These are phyloP conservation scores for Acanthamoeba healyi DNA, from an alignment of 208 protist species.

Conservation along the genomic window DNA sequence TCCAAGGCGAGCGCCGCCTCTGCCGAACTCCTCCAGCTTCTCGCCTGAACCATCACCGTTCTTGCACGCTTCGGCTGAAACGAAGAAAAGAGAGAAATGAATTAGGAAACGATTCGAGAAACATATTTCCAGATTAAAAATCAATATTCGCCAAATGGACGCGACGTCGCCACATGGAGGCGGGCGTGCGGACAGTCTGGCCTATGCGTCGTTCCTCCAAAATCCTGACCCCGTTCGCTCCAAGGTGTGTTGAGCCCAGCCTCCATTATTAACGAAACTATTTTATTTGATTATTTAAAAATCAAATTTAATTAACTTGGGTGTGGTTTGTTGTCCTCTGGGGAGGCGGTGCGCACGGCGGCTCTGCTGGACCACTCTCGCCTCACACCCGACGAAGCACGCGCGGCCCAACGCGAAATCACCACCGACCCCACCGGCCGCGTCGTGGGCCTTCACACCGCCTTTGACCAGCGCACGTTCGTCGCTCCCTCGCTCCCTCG, in stretches of 20 bases:
- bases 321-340: not conserved
- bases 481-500: too few relatives aligned
- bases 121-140: too few relatives aligned
- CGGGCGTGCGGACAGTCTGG: not conserved
- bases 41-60: too few relatives aligned
- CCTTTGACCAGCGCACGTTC: not conserved
- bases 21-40: not conserved
- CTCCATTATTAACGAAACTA: too few relatives aligned
- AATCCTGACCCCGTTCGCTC: not conserved
- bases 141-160: too few relatives aligned
- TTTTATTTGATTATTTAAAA: not conserved
- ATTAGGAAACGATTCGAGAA: too few relatives aligned
- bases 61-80: too few relatives aligned
- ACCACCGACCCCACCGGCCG: not conserved
- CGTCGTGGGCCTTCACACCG: not conserved
- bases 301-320: not conserved
- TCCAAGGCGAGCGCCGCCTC: not conserved
- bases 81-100: too few relatives aligned
- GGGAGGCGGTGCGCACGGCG: conserved; percentile 3
- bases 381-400: not conserved
- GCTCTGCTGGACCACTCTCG: not conserved
- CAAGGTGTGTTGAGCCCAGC: not conserved
- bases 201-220: not conserved
- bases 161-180: too few relatives aligned
- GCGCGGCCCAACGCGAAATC: not conserved